Evolutionary conservation across 305 asterid genomes (phyloP), one percentile per base, ranked within the genome.

Genomic region (Fraxinus angustifolia): DNA sequence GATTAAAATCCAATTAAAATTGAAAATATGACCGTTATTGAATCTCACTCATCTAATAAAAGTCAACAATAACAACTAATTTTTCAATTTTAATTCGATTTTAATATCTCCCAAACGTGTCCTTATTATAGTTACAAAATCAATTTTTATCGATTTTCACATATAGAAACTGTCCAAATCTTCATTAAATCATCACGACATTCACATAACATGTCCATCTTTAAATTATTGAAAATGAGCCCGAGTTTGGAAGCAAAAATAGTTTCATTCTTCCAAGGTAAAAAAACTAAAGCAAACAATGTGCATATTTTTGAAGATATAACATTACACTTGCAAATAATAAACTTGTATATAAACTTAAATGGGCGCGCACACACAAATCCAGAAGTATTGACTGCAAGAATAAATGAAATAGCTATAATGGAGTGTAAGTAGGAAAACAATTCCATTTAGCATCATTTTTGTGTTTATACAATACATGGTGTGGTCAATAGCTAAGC

Each of bases 401-500:
- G 72, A 86, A 78, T 62, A 79, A 83, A 88, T 80, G 82, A 84
- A 85, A 30, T 80, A 50, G 80, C 79, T 28, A 30, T 70, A 70
- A 31, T 31, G 42, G 16, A 33, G 35, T 21, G 62, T 3, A 73
- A 79, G 33, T 82, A 77, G 26, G 34, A 50, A 65, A 83, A 75
- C 79, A 79, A 68, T 77, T 83, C 78, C 75, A 30, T 70, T 70
- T 70, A 31, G 82, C 79, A 80, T 81, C 45, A 75, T 82, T 73
- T 77, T 60, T 28, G 82, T 72, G 81, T 79, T 82, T 80, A 86
- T 84, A 81, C 76, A 84, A 74, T 80, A 36, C 8, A 68, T 77
- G 38, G 36, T 67, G 31, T 2, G 78, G 80, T 56, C 38, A 62
- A 74, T 50, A 81, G 82, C 86, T 89, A 90, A 65, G 92, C 90